Conservation (phyloP, 257 asterid genomes). For the Catharanthus roseus region DNA sequence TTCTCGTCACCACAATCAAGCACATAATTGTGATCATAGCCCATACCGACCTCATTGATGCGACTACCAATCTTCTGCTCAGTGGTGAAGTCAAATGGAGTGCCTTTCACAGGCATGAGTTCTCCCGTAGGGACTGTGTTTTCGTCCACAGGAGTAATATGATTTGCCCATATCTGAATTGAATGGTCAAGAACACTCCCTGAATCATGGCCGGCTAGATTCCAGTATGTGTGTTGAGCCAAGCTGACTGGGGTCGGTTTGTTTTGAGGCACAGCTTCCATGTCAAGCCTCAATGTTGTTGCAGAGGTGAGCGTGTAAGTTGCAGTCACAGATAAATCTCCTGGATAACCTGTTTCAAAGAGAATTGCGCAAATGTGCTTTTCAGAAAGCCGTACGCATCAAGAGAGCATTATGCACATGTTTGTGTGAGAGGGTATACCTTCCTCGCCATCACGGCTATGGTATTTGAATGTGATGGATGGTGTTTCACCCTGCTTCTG, state of each 20-base stretch:
- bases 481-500: conserved; percentile 73
- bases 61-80: conserved; percentile 63
- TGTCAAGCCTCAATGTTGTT: conserved; percentile 81
- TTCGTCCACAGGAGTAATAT: conserved; percentile 77
- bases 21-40: conserved; percentile 92
- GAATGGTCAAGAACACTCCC: conserved; percentile 72
- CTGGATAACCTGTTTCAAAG: conserved; percentile 75
- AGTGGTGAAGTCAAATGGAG: conserved; percentile 80
- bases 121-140: conserved; percentile 83
- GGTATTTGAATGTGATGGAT: conserved; percentile 78
- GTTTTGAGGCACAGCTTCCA: conserved; percentile 77
- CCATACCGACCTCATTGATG: conserved; percentile 71
- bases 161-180: conserved; percentile 62
- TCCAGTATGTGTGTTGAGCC: conserved; percentile 99
- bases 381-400: neutral
- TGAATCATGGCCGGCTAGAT: conserved; percentile 71
- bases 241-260: conserved; percentile 83
- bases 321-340: conserved; percentile 66
- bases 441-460: conserved; percentile 90
- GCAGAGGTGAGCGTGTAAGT: conserved; percentile 68
- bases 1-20: conserved; percentile 70
- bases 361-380: conserved; percentile 1
- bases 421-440: conserved; percentile 32
- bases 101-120: conserved; percentile 63
- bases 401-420: neutral